Evolutionary conservation across 257 asterid species (phyloP).

Genomic region (Avicennia marina): DNA sequence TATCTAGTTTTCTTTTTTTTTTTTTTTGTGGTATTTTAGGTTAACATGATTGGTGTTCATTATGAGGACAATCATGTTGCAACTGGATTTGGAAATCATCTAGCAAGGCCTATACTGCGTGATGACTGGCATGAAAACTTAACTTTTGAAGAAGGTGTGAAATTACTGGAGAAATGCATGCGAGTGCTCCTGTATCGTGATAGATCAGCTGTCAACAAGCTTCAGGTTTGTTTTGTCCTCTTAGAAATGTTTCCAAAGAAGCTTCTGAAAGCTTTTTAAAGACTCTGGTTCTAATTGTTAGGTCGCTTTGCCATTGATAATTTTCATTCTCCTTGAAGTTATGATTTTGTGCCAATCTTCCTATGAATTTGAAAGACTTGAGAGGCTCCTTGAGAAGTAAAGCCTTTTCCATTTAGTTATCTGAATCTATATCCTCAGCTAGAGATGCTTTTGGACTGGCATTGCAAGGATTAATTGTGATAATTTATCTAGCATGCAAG

Average conservation of each 20-base stretch:
- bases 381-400: neutral
- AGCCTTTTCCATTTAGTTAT: neutral
- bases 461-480: no score
- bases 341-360: neutral
- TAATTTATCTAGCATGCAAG: no score
- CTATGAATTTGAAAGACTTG: neutral
- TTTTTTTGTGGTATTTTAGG: constrained; percentile 36
- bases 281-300: neutral
- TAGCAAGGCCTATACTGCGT: constrained; percentile 91
- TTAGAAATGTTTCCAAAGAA: neutral
- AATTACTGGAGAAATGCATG: constrained; percentile 90
- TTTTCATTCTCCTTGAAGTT: neutral
- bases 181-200: constrained; percentile 97
- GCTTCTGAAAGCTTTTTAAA: neutral
- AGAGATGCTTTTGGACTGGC: no score
- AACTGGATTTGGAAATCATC: constrained; percentile 94
- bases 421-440: no score
- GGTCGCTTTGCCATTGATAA: neutral
- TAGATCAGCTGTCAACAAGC: constrained; percentile 95
- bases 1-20: no score
- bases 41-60: constrained; percentile 96
- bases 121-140: constrained; percentile 89
- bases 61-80: constrained; percentile 85
- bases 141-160: constrained; percentile 91
- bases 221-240: constrained; percentile 51